Evolutionary conservation across 2,329 filamentous ascomycete genomes (phyloP), one percentile per base, ranked within the genome.

Genomic region (Apiospora koreana): DNA sequence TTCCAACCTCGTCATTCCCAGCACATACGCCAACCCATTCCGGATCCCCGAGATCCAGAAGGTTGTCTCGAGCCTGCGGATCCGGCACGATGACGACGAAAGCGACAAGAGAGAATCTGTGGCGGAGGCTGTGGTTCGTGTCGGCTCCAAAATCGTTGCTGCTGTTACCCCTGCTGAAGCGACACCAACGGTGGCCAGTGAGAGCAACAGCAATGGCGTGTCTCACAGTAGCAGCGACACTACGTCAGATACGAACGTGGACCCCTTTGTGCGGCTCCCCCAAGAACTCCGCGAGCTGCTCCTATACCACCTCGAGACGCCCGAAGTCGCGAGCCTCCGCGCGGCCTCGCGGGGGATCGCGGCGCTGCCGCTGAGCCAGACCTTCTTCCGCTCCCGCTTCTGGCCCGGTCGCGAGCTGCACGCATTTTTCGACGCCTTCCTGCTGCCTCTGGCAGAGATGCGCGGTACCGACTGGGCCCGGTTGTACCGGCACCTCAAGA

Each of bases 361-460:
- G 6, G 41, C 69, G 18, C 69, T 69, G 0, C 71, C 72, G 3
- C 72, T 77, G 38, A 74, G 72, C 45, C 74, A 76, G 46, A 62
- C 68, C 25, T 77, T 76, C 72, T 77, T 76, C 64, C 72, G 69
- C 41, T 76, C 74, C 46, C 72, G 75, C 23, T 77, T 77, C 68
- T 77, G 72, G 73, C 72, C 74, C 18, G 72, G 70, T 6, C 73
- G 69, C 16, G 74, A 77, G 64, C 69, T 77, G 31, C 74, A 72
- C 28, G 65, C 68, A n/a, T 69, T 74, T 25, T 77, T 77, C 25
- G 76, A 77, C 66, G 73, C 64, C 12, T 76, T 77, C 38, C 31
- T 76, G 31, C 73, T 74, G 2, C 25, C 65, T 3, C 64, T 67
- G 5, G 21, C 43, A 10, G 71, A 74, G 2, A 70, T 65, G 41